Evolutionary conservation across 257 asterid genomes (phyloP).

Genomic region (Oldenlandia corymbosa): DNA sequence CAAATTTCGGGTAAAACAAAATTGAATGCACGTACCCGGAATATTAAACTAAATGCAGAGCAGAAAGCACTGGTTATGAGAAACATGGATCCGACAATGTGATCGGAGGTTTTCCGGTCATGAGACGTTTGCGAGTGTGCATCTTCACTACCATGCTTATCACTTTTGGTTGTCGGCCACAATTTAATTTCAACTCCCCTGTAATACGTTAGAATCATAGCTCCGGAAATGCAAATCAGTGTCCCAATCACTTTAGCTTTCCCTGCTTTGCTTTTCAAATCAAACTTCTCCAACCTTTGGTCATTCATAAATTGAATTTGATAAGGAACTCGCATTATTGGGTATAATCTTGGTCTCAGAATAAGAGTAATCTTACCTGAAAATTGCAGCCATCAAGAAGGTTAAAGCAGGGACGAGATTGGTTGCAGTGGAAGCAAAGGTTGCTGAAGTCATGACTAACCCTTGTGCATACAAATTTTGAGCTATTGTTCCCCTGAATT

Average conservation of each 20-base stretch:
- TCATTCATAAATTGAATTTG: neutral
- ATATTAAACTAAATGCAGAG: conserved; percentile 36
- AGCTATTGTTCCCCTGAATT: conserved; percentile 47
- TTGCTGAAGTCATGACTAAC: conserved; percentile 45
- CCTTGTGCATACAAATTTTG: conserved; percentile 46
- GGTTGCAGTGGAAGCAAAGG: conserved; percentile 38
- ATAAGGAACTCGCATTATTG: too few species aligned
- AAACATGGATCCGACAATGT: conserved; percentile 39
- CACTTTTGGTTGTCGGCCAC: conserved; percentile 32
- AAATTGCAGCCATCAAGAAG: conserved; percentile 33
- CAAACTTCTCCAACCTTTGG: conserved; percentile 55
- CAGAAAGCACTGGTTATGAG: conserved; percentile 38
- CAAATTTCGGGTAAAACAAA: too few species aligned
- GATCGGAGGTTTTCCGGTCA: conserved; percentile 11
- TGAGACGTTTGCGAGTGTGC: conserved; percentile 14
- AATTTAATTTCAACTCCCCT: conserved; percentile 40
- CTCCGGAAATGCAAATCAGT: conserved; percentile 52
- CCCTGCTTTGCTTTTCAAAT: conserved; percentile 44
- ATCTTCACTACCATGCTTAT: conserved; percentile 1
- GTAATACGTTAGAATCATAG: conserved; percentile 65
- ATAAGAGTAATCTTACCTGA: conserved; percentile 30
- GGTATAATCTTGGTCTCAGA: too few species aligned
- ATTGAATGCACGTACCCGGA: conserved; percentile 39
- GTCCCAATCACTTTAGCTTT: conserved; percentile 58
- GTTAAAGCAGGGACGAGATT: conserved; percentile 52